Evolutionary conservation across 2,329 filamentous ascomycete genomes (phyloP).

Genomic region (Diaporthe amygdali): DNA sequence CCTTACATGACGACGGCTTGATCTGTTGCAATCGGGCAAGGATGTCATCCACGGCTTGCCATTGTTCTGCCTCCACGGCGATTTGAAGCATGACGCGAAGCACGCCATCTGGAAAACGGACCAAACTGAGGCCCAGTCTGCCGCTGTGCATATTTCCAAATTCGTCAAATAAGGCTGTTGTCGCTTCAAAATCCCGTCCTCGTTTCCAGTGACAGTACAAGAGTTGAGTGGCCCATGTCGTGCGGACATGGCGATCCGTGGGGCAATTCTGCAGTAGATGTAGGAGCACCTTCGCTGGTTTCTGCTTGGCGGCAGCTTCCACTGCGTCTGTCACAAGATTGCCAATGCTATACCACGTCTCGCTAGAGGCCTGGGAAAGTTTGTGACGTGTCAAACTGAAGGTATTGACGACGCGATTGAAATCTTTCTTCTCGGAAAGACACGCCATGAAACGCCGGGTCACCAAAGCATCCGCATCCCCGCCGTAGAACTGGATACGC

Average conservation of each 20-base stretch:
- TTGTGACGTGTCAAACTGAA: slow-evolving; percentile 39
- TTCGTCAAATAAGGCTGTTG: slow-evolving; percentile 33
- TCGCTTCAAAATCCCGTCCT: slow-evolving; percentile 31
- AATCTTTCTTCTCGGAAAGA: slow-evolving; percentile 36
- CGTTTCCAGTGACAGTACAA: slow-evolving; percentile 41
- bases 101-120: slow-evolving; percentile 35
- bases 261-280: slow-evolving; percentile 33
- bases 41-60: slow-evolving; percentile 36
- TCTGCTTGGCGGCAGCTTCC: slow-evolving; percentile 33
- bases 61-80: slow-evolving; percentile 40
- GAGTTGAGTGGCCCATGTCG: slow-evolving; percentile 43
- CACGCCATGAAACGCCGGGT: slow-evolving; percentile 37
- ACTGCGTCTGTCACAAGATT: slow-evolving; percentile 39
- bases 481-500: slow-evolving; percentile 34
- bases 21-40: slow-evolving; percentile 33
- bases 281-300: slow-evolving; percentile 36
- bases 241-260: slow-evolving; percentile 30
- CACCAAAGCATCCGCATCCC: slow-evolving; percentile 31
- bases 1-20: slow-evolving; percentile 32
- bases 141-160: slow-evolving; percentile 22
- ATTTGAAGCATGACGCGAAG: slow-evolving; percentile 48
- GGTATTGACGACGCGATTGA: slow-evolving; percentile 37
- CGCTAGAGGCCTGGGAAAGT: slow-evolving; percentile 15
- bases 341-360: slow-evolving; percentile 30
- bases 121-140: slow-evolving; percentile 31